Evolutionary conservation across 1,284 basidiomycete species (phyloP).

Genomic region (Ceratobasidium sp.): DNA sequence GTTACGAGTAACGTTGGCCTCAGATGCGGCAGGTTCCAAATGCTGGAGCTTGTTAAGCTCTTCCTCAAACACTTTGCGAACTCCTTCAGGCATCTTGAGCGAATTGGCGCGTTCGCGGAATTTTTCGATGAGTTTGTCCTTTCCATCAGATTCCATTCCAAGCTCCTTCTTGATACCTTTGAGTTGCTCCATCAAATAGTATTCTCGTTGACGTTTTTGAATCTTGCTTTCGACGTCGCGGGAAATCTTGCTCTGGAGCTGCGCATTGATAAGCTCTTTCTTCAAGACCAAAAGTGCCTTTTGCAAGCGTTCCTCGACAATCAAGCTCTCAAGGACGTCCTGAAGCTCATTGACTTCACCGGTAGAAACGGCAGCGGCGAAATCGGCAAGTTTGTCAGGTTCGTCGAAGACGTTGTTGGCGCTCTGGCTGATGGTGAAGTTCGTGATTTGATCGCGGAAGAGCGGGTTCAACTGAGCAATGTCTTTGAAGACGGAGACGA

Average conservation of each 20-base stretch:
- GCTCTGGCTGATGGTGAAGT: constrained; percentile 94
- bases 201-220: constrained; percentile 95
- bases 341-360: constrained; percentile 93
- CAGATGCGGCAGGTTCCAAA: constrained; percentile 91
- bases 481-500: constrained; percentile 98
- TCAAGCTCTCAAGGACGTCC: constrained; percentile 88
- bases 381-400: constrained; percentile 97
- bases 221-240: constrained; percentile 97
- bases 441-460: constrained; percentile 98
- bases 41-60: constrained; percentile 92
- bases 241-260: constrained; percentile 93
- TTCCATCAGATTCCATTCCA: constrained; percentile 96
- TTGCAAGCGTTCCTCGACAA: constrained; percentile 88
- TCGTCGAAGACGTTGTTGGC: constrained; percentile 99
- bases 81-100: constrained; percentile 92
- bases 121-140: constrained; percentile 96
- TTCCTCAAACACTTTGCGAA: constrained; percentile 96
- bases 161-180: constrained; percentile 99
- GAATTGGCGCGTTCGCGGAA: constrained; percentile 89
- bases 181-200: constrained; percentile 98
- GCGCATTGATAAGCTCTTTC: constrained; percentile 98
- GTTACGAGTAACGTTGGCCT: constrained; percentile 96
- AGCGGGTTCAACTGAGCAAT: constrained; percentile 97
- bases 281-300: constrained; percentile 94
- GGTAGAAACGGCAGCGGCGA: constrained; percentile 94